phyloP scores from a whole-genome alignment of 352 stramenopile genomes.

The Chrysophaeum taylorii region DNA sequence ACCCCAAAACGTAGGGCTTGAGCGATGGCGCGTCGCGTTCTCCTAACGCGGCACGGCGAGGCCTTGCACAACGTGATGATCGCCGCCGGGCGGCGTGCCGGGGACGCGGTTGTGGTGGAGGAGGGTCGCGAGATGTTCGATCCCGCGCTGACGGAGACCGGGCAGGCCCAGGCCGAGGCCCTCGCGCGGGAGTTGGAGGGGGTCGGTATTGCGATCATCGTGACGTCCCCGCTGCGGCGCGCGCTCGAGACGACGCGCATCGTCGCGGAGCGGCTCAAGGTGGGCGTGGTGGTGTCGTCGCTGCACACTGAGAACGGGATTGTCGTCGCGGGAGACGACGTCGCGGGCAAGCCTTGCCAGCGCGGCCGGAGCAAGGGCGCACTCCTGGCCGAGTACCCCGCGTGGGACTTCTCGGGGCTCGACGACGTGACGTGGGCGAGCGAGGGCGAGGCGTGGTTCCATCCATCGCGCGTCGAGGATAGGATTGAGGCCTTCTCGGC shows the following conservation, averaged over 20 bases:
- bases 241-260: neutral
- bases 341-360: neutral
- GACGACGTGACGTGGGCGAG: neutral
- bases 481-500: neutral
- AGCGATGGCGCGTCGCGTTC: no score
- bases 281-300: neutral
- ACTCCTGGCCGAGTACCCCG: neutral
- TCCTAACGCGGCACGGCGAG: constrained; percentile 5
- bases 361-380: neutral
- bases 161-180: neutral
- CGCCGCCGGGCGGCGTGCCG: neutral
- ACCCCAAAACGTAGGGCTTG: no score
- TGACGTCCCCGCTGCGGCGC: neutral
- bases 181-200: neutral
- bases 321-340: neutral
- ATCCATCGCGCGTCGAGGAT: neutral
- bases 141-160: neutral
- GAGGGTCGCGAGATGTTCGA: neutral
- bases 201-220: neutral
- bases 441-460: neutral
- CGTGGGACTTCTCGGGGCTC: neutral
- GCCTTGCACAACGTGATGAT: neutral
- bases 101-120: no score
- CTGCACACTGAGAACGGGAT: neutral
- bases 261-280: neutral